phyloP scores from a whole-genome alignment of 306 rosid species.

The Lotus japonicus region DNA sequence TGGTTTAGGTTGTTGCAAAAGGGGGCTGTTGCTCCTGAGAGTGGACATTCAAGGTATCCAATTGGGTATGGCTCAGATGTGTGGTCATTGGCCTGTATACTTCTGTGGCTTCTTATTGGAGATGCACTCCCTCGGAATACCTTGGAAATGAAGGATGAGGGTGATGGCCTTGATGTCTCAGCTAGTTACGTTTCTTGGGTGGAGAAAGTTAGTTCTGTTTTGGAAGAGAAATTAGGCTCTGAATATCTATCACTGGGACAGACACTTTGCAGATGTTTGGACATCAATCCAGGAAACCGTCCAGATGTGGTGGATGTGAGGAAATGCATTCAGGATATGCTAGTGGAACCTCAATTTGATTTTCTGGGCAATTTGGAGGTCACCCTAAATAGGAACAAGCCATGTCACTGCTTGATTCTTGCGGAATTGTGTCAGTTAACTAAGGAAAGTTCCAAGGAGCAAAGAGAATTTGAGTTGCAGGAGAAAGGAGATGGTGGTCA shows the following conservation, averaged over 20 bases:
- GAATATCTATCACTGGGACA: constrained; percentile 41
- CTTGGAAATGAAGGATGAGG: constrained; percentile 27
- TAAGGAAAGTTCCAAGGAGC: constrained; percentile 22
- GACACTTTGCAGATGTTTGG: constrained; percentile 54
- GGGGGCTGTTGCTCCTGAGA: constrained; percentile 27
- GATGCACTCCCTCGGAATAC: constrained; percentile 30
- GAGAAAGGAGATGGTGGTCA: constrained; percentile 21
- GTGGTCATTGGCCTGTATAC: constrained; percentile 67
- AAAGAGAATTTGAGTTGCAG: constrained; percentile 26
- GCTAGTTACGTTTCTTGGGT: constrained; percentile 42
- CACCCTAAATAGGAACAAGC: constrained; percentile 14
- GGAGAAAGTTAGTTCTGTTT: constrained; percentile 45
- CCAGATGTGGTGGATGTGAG: constrained; percentile 48
- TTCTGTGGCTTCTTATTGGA: constrained; percentile 55
- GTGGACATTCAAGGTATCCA: constrained; percentile 26
- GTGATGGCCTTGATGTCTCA: constrained; percentile 25
- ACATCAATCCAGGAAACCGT: constrained; percentile 52
- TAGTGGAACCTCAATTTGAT: constrained; percentile 46
- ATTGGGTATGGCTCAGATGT: constrained; percentile 59
- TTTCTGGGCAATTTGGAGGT: constrained; percentile 33
- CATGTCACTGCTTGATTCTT: constrained; percentile 40
- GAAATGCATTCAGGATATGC: constrained; percentile 57
- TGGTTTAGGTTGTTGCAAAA: constrained; percentile 44
- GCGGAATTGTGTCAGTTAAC: constrained; percentile 52
- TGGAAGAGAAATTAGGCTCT: constrained; percentile 48